Evolutionary conservation across 306 rosid genomes (phyloP), one percentile per base, ranked within the genome.

Genomic region (Benincasa hispida): DNA sequence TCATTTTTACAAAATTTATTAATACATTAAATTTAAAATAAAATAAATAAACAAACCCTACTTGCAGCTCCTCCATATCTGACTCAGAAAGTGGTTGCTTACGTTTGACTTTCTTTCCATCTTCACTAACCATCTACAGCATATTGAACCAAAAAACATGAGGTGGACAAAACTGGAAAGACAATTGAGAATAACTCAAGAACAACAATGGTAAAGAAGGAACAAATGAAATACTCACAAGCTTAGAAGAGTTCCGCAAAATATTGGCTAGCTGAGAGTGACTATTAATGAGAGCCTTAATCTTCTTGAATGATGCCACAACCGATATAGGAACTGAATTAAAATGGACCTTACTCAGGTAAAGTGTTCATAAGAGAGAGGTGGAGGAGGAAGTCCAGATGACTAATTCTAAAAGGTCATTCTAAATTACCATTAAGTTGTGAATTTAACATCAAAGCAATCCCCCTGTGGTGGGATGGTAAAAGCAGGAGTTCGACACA

Each of bases 281-380:
- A 77, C 87, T 84, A 78, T 72, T 85, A 81, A 88, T 65, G 25
- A 90, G 93, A 76, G 96, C 91, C 89, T 94, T 94, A 70, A 94
- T 94, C 92, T 94, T 94, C 93, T 94, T 94, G 87, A 94, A 94
- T 77, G 97, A 94, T 80, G 96, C 96, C 83, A 94, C 96, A 80
- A 94, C 93, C 72, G 92, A 87, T 79, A 92, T 87, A 22, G 98
- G 98, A 88, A 94, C 98, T 94, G 75, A 80, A 82, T 6, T 62
- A 79, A 81, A 73, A 80, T 60, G 76, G 79, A 68, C 42, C 76
- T 47, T 27, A 30, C 41, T 72, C 76, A 72, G 74, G 55, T 34
- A 6, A 67, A 14, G 39, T 28, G 28, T 50, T 72, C 32, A 1
- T 15, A 17, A 50, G 60, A 50, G 59, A 41, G 54, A 11, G 27